A percentile compares a stretch with the other conserved stretches of the same genome.
These are phyloP conservation scores for Kregervanrija delftensis DNA, from an alignment of 805 yeast genomes.

Conservation along the genomic window DNA sequence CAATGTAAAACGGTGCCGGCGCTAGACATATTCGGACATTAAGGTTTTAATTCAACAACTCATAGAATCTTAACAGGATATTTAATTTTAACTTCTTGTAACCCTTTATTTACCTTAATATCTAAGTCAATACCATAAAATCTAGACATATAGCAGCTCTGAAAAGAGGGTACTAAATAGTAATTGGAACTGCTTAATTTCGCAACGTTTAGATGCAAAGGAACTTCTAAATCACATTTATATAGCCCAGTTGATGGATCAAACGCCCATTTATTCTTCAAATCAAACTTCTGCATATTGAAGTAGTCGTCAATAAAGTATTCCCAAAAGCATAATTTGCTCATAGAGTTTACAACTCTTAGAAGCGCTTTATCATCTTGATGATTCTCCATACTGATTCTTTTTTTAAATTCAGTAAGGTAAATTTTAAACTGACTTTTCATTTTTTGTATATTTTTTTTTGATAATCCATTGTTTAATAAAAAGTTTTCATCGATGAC, in stretches of 20 bases:
- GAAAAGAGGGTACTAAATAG: too few relatives aligned
- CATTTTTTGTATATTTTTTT: conserved; percentile 4
- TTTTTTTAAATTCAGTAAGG: background rate
- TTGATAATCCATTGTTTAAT: conserved; percentile 5
- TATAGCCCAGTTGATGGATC: background rate
- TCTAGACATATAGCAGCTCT: too few relatives aligned
- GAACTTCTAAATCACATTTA: too few relatives aligned
- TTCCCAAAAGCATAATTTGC: conserved; percentile 4
- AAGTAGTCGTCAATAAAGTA: conserved; percentile 4
- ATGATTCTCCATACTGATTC: background rate
- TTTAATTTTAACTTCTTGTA: too few relatives aligned
- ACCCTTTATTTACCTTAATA: too few relatives aligned
- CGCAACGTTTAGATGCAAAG: too few relatives aligned
- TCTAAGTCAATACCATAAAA: too few relatives aligned
- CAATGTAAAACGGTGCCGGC: too few relatives aligned
- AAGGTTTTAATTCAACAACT: too few relatives aligned
- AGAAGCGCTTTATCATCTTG: conserved; percentile 1
- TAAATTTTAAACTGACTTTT: background rate
- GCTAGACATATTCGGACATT: too few relatives aligned
- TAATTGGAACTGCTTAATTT: too few relatives aligned
- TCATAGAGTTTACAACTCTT: conserved; percentile 3
- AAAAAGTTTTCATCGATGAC: conserved; percentile 6
- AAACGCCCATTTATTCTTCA: conserved; percentile 3
- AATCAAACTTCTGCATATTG: background rate
- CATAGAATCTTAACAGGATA: too few relatives aligned